Evolutionary conservation across 257 asterid genomes (phyloP).

Genomic region (Nicotiana tabacum): DNA sequence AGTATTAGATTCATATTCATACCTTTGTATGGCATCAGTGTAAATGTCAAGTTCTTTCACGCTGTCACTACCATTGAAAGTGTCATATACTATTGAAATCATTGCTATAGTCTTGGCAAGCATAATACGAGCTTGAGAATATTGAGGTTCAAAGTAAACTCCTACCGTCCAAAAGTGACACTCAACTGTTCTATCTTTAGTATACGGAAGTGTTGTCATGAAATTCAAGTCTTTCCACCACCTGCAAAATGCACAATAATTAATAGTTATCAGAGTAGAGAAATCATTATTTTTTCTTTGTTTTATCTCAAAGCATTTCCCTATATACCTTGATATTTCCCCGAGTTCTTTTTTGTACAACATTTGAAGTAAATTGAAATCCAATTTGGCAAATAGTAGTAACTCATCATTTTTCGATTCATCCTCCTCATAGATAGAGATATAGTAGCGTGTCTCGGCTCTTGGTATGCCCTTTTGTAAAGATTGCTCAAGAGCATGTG

Average conservation of each 20-base stretch:
- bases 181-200: constrained; percentile 20
- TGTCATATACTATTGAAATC: constrained; percentile 19
- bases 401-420: constrained; percentile 6
- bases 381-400: constrained; percentile 25
- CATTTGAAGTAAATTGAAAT: constrained; percentile 22
- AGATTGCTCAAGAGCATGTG: constrained; percentile 11
- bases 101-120: neutral
- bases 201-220: constrained; percentile 12
- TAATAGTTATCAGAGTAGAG: neutral
- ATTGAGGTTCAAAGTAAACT: constrained; percentile 12
- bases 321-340: constrained; percentile 15
- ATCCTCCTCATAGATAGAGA: constrained; percentile 15
- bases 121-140: neutral
- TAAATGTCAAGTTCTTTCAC: neutral
- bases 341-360: constrained; percentile 21
- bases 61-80: constrained; percentile 21
- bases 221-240: constrained; percentile 23
- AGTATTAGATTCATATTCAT: neutral
- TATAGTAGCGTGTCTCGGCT: constrained; percentile 19
- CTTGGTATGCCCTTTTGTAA: constrained; percentile 20
- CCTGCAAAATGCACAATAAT: neutral
- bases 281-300: too few relatives aligned
- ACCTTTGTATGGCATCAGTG: neutral
- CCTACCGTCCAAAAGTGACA: constrained; percentile 22
- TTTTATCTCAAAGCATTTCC: too few relatives aligned